Conservation (phyloP, 768 basidiomycete species). For the Artomyces pyxidatus region DNA sequence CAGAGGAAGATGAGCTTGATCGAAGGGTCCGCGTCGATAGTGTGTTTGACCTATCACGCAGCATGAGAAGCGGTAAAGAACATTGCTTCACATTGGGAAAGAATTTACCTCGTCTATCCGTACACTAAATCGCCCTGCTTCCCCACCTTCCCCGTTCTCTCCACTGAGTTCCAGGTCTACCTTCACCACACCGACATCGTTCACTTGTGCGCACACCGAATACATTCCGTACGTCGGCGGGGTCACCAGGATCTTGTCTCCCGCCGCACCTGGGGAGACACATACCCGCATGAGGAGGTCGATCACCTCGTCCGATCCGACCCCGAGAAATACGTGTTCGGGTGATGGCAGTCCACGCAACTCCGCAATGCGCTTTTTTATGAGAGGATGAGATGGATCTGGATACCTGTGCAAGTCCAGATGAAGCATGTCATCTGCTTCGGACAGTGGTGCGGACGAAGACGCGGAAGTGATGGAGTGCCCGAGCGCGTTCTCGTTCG, state of each 20-base stretch:
- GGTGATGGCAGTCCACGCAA: constrained; percentile 59
- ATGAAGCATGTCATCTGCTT: constrained; percentile 30
- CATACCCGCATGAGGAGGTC: constrained; percentile 90
- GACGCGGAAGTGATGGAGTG: constrained; percentile 47
- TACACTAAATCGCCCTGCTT: constrained; percentile 63
- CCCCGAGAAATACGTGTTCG: constrained; percentile 80
- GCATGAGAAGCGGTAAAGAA: not conserved
- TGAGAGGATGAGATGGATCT: constrained; percentile 74
- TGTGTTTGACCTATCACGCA: constrained; percentile 54
- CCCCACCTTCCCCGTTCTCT: constrained; percentile 63
- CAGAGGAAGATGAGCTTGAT: constrained; percentile 94
- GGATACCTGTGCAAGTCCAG: constrained; percentile 86
- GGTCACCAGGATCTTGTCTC: constrained; percentile 77
- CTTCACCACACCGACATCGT: constrained; percentile 80
- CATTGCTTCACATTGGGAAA: not conserved
- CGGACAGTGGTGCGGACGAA: constrained; percentile 12
- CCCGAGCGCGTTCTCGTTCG: constrained; percentile 95
- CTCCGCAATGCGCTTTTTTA: constrained; percentile 69
- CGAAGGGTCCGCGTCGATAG: constrained; percentile 56
- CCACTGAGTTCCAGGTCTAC: constrained; percentile 60
- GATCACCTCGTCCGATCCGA: constrained; percentile 95
- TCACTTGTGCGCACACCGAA: constrained; percentile 87
- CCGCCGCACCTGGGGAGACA: constrained; percentile 55
- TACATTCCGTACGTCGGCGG: constrained; percentile 99
- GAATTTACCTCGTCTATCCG: constrained; percentile 60